Evolutionary conservation across 2,329 filamentous ascomycete genomes (phyloP), one percentile per base, ranked within the genome.

Genomic region (Diaporthe amygdali): DNA sequence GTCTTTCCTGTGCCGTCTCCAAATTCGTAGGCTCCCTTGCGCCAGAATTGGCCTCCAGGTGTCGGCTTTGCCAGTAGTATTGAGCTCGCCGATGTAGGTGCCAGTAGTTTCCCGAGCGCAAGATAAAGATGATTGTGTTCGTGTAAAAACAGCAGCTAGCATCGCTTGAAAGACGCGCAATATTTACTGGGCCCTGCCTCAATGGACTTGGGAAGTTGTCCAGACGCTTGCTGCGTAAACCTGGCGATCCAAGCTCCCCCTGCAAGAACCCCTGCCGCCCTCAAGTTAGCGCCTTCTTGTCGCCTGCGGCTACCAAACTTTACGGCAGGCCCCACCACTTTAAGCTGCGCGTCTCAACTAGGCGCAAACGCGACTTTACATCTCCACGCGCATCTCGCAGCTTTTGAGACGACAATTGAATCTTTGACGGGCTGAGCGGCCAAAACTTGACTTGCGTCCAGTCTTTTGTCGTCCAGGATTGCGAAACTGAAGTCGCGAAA

Each of bases 281-380:
- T 68, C 34, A 54, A 30, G 41, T 68, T 68, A 68, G 66, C 66
- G 46, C 49, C 49, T 54, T 46, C 27, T 30, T 9, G 15, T 49
- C 41, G n/a, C 30, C 44, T 37, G 59, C 30, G 30, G 30, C 59
- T 49, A 27, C 59, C 34, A 15, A n/a, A 49, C 41, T 34, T 25
- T 22, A 64, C 30, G 22, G n/a, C 25, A 70, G 37, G 37, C 46
- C 22, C 54, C 71, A 63, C 71, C 71, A 72, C 66, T 52, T 30
- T 69, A 54, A 61, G 52, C 52, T 63, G 41, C 71, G 71, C 71
- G 71, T 72, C 71, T 37, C 49, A 46, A 25, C 41, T 39, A 27
- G 63, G 41, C 56, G 70, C 70, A 61, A 66, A 69, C 54, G 47
- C 67, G 67, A 64, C 69, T 67, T 49, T 10, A 61, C 66, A 56